phyloP scores from a whole-genome alignment of 306 rosid genomes.

The Argentina anserina region DNA sequence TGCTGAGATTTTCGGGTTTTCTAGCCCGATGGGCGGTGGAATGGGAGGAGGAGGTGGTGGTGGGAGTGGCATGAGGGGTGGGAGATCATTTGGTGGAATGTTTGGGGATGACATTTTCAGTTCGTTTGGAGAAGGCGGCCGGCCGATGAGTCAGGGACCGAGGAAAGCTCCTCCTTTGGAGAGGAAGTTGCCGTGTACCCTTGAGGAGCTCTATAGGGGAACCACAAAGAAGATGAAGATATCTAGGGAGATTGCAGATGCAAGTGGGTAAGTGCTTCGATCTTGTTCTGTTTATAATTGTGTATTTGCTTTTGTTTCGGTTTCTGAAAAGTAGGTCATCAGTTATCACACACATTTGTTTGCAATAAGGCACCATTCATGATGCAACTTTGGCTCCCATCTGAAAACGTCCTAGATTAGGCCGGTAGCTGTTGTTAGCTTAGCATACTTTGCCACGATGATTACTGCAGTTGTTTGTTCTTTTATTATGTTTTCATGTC shows the following conservation, averaged over 20 bases:
- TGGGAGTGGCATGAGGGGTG: constrained; percentile 35
- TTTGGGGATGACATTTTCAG: constrained; percentile 63
- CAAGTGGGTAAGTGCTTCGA: constrained; percentile 71
- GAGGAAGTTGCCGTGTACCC: constrained; percentile 58
- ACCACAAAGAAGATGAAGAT: constrained; percentile 83
- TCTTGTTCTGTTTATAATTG: not conserved
- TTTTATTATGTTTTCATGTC: not conserved
- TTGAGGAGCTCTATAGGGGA: constrained; percentile 81
- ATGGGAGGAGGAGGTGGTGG: constrained; percentile 41
- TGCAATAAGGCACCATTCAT: not conserved
- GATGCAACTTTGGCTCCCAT: not conserved
- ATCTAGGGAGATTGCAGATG: constrained; percentile 69
- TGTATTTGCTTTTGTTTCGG: not conserved
- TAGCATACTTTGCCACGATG: not conserved
- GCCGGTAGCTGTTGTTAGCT: not conserved
- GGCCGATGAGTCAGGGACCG: constrained; percentile 62
- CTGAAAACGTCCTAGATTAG: not conserved
- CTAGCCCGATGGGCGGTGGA: constrained; percentile 66
- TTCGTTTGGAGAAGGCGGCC: constrained; percentile 57
- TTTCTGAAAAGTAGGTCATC: no score
- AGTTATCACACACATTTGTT: no score
- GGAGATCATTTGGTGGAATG: constrained; percentile 64
- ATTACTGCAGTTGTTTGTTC: not conserved
- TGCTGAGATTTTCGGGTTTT: constrained; percentile 64
- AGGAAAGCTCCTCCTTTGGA: constrained; percentile 67